Evolutionary conservation across 805 yeast genomes (phyloP), one percentile per base, ranked within the genome.

Genomic region (Candida ovalis): DNA sequence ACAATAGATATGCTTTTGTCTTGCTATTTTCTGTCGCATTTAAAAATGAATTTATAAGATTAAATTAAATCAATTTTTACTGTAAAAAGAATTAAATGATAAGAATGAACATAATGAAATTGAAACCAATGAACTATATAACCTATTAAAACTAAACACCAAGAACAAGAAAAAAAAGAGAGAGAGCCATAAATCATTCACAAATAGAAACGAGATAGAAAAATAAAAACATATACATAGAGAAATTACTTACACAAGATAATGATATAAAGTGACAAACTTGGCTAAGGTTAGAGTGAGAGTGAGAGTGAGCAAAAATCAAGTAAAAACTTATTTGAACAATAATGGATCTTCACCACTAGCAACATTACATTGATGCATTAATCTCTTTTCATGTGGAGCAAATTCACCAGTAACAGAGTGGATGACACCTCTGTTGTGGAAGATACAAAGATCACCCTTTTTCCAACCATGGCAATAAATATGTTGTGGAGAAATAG

Each of bases 321-420:
- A 47, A 40, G 24, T 8, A 28, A 40, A 47, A 19, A 28, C 42
- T 23, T 43, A 51, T 32, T 51, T 43, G 40, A 54, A 45, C 27
- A 53, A 46, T 13, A 52, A 33, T n/a, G 96, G 96, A 61, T 86
- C 92, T 15, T 62, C 55, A 8, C 89, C 91, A 61, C 88, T 80
- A 19, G 96, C 96, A 64, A 89, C 86, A 70, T 89, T 89, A 70
- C 96, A 89, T 71, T 89, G 96, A 63, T 89, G 96, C 95, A 89
- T 88, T 62, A 89, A 73, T 67, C 96, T 79, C 59, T 79, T 81
- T 62, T 88, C 94, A 42, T 85, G 88, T 18, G 77, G 76, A 18
- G 78, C 82, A 68, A 89, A 84, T 67, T 88, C 96, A 45, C 96
- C 96, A 15, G 96, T 88, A 28, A 89, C 96, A 1, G 92, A 81